These are phyloP conservation scores for Neurospora sublineolata DNA, from an alignment of 495 filamentous ascomycete genomes.

Conservation along the genomic window DNA sequence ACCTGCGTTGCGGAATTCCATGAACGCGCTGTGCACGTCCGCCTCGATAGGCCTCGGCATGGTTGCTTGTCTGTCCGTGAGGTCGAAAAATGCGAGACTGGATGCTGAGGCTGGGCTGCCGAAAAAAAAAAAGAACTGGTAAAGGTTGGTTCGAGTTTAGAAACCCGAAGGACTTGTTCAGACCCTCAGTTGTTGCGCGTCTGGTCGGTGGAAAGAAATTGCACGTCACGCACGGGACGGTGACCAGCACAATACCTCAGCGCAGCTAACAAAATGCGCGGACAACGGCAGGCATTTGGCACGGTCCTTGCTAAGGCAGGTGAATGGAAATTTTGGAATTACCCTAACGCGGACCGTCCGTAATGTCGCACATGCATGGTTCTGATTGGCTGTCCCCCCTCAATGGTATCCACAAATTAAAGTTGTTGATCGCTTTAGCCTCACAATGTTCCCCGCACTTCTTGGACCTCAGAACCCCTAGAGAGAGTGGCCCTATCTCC, in stretches of 20 bases:
- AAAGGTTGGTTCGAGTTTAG: neutral
- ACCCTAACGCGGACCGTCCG: neutral
- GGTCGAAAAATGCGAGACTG: neutral
- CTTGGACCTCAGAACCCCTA: neutral
- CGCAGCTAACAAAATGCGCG: neutral
- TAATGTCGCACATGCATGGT: neutral
- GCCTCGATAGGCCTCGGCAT: slow-evolving; percentile 17
- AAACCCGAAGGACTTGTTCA: neutral
- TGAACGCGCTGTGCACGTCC: slow-evolving; percentile 18
- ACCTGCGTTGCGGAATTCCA: slow-evolving; percentile 17
- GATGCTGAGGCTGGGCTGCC: neutral
- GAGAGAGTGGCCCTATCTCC: neutral
- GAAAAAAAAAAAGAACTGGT: neutral
- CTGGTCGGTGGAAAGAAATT: neutral
- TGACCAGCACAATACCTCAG: neutral
- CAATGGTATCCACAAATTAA: neutral
- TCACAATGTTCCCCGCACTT: neutral
- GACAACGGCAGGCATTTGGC: neutral
- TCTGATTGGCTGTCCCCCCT: neutral
- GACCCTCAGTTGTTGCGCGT: neutral
- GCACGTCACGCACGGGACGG: neutral
- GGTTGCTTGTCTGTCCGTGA: neutral
- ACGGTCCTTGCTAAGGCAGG: neutral
- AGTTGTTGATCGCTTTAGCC: neutral
- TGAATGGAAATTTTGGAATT: neutral